Evolutionary conservation across 352 stramenopile genomes (phyloP).

Genomic region (Globisporangium nodosum): DNA sequence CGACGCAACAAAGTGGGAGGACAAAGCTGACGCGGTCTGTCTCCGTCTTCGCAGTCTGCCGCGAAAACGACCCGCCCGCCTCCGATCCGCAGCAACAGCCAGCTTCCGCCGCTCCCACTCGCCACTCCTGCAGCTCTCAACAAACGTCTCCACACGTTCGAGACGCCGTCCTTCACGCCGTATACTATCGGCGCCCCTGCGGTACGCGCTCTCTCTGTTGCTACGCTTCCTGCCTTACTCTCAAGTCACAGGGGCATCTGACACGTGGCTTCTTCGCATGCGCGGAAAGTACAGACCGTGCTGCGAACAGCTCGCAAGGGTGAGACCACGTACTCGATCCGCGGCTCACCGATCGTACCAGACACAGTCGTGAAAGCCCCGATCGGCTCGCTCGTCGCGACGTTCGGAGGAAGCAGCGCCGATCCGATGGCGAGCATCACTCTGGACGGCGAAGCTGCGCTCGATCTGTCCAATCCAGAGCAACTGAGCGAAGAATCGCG

Average conservation of each 20-base stretch:
- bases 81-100: neutral
- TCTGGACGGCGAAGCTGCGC: constrained; percentile 51
- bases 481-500: constrained; percentile 50
- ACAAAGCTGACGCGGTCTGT: too few species aligned
- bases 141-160: constrained; percentile 26
- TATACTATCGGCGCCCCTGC: constrained; percentile 15
- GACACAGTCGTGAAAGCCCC: constrained; percentile 52
- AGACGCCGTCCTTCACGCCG: constrained; percentile 32
- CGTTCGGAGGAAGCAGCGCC: constrained; percentile 34
- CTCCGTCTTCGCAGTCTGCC: neutral
- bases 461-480: constrained; percentile 63
- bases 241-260: neutral
- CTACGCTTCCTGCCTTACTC: neutral
- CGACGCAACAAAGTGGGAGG: too few species aligned
- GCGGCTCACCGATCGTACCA: constrained; percentile 61
- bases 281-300: constrained; percentile 23
- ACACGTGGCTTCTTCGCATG: neutral
- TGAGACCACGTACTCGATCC: constrained; percentile 64
- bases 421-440: constrained; percentile 47
- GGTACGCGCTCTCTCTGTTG: constrained; percentile 15
- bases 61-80: neutral
- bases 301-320: constrained; percentile 66
- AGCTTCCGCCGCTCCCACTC: constrained; percentile 3
- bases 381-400: constrained; percentile 48
- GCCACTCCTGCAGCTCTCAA: constrained; percentile 11